Conservation (phyloP, 306 rosid genomes). For the Gynostemma pentaphyllum region DNA sequence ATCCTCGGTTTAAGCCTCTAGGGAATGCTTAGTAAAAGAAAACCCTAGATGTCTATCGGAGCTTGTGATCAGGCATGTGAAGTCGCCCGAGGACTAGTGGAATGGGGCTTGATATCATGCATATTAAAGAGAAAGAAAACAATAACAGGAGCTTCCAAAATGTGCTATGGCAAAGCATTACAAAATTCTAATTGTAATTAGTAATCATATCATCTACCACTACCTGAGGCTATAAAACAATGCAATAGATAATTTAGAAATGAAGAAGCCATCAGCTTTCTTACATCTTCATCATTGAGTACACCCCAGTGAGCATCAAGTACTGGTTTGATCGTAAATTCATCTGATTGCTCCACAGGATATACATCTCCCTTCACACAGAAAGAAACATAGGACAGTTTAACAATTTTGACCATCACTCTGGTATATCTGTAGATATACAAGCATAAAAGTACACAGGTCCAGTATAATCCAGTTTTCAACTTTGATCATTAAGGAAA, state of each 20-base stretch:
- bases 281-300: conserved; percentile 45
- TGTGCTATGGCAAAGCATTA: not conserved
- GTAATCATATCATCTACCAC: not conserved
- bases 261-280: not conserved
- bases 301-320: conserved; percentile 62
- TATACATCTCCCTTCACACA: conserved; percentile 44
- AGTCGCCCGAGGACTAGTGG: too few species aligned
- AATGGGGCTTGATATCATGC: too few species aligned
- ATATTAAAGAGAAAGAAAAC: too few species aligned
- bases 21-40: too few species aligned
- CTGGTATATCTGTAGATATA: not conserved
- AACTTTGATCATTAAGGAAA: too few species aligned
- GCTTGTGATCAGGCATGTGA: too few species aligned
- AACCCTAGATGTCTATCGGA: too few species aligned
- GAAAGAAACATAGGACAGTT: not conserved
- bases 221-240: not conserved
- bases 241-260: not conserved
- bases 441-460: too few species aligned
- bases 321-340: conserved; percentile 21
- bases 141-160: not conserved
- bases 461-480: too few species aligned
- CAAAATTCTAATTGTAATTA: not conserved
- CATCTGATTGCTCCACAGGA: conserved; percentile 40
- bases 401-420: not conserved
- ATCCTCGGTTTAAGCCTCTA: too few species aligned